Conservation (phyloP, 1,139 yeast species). For the Scheffersomyces quercinus region DNA sequence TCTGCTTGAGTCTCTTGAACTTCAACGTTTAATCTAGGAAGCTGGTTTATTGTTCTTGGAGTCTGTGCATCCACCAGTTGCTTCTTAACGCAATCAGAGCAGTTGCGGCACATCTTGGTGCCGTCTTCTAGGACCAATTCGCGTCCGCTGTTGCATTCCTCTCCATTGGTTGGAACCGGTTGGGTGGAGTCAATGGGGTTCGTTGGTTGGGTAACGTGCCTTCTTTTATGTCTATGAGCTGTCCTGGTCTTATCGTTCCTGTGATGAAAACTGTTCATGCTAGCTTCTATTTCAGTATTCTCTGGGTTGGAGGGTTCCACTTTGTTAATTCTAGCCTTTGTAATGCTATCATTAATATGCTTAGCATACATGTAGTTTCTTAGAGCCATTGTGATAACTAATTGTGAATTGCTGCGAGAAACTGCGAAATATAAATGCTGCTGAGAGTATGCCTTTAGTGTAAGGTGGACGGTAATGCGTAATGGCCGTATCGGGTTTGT, state of each 20-base stretch:
- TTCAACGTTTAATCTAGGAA: constrained; percentile 9
- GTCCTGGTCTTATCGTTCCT: too few relatives aligned
- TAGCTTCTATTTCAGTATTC: background rate
- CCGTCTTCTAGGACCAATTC: constrained; percentile 21
- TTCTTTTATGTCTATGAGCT: background rate
- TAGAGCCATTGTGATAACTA: constrained; percentile 33
- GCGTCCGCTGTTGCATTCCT: constrained; percentile 16
- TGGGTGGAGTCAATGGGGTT: background rate
- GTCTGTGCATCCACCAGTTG: constrained; percentile 1
- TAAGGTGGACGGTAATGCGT: too few relatives aligned
- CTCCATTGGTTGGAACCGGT: constrained; percentile 1
- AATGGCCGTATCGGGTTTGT: too few relatives aligned
- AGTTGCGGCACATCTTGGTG: constrained; percentile 23
- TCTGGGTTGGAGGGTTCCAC: constrained; percentile 7
- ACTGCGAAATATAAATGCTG: too few relatives aligned
- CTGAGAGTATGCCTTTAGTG: too few relatives aligned
- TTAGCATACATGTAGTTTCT: constrained; percentile 47
- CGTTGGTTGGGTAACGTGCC: constrained; percentile 1
- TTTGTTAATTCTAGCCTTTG: constrained; percentile 23
- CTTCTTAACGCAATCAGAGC: constrained; percentile 29
- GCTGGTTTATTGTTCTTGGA: constrained; percentile 2
- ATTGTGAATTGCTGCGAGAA: too few relatives aligned
- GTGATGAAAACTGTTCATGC: background rate
- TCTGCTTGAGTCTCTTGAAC: constrained; percentile 11
- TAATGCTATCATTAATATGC: constrained; percentile 28